Base-by-base conservation (phyloP, 2,329 filamentous ascomycete species). In the Nemania sp. region DNA sequence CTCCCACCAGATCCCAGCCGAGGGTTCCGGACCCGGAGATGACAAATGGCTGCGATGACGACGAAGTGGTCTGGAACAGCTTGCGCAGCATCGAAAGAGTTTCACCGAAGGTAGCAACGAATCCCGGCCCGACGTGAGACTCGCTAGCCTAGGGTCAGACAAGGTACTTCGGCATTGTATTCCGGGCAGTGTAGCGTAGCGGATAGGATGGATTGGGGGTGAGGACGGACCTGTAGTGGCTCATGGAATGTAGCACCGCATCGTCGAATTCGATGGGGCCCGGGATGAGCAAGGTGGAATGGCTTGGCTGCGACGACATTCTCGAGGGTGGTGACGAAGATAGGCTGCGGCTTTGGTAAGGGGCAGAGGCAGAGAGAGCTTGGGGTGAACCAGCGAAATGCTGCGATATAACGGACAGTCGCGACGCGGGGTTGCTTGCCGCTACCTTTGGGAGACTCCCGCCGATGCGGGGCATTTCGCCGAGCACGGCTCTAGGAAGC, bases 261-360 rank as follows among this genome's bases (percentile, higher is more conserved):
- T 97, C 93, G 72, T 97, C 93, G 70, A 97, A 97, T 78, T 97
- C 93, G 73, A 97, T 96, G 68, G 94, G 94, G 61, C 94, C 94
- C 44, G 94, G 94, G 69, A 99, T 97, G 76, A 99, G 85, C 75
- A 99, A 80, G 51, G 93, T 87, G 37, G 83, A 75, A 69, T 87
- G 84, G 45, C 77, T 73, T 50, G 82, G 77, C 65, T 86, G 84
- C 55, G 77, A 78, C 63, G 83, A 86, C 84, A 86, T 86, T 49
- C 68, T 77, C 69, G 62, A 41, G 42, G 63, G 60, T 20, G 59
- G 51, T 40, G 64, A 60, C 19, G 57, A 54, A 22, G 48, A 50
- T 17, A 49, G 12, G 12, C 30, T 34, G 7, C 47, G 47, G 28
- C 28, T 60, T 37, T 67, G 67, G 24, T 24, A 47, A 57, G 46